phyloP scores from a whole-genome alignment of 2,329 filamentous ascomycete genomes.

The Neopestalotiopsis sp. region DNA sequence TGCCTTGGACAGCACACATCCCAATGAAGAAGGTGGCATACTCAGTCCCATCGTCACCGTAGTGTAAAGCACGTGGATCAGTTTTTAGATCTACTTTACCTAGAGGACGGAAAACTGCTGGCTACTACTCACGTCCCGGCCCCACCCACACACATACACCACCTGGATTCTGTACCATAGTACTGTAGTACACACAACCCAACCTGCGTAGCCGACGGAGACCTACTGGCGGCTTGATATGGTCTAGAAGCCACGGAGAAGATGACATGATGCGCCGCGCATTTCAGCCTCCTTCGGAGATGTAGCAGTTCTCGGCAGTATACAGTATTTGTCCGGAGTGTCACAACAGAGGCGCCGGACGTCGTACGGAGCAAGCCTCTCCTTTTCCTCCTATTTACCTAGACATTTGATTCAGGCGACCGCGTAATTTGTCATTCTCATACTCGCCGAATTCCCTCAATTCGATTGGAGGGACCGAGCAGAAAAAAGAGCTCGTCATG shows the following conservation, averaged over 20 bases:
- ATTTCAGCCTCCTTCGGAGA: background rate
- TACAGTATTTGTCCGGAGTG: background rate
- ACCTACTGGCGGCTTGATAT: background rate
- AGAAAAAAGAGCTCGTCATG: background rate
- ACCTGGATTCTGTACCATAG: background rate
- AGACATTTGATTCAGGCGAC: background rate
- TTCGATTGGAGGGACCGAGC: background rate
- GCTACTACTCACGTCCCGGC: background rate
- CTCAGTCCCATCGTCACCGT: background rate
- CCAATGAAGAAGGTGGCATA: slow-evolving; percentile 9
- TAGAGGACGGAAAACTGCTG: background rate
- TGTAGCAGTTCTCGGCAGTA: background rate
- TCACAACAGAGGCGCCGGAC: background rate
- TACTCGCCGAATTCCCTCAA: background rate
- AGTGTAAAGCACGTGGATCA: slow-evolving; percentile 10
- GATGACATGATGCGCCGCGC: background rate
- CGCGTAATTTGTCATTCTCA: background rate
- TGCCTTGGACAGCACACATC: background rate
- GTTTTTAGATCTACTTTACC: background rate
- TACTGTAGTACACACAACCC: background rate
- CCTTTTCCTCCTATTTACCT: background rate
- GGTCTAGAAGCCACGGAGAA: background rate
- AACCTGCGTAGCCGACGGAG: slow-evolving; percentile 6
- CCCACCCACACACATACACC: background rate
- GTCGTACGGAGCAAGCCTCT: background rate